phyloP scores from a whole-genome alignment of 73 alveolate genomes.

The Paramecium caudatum region DNA sequence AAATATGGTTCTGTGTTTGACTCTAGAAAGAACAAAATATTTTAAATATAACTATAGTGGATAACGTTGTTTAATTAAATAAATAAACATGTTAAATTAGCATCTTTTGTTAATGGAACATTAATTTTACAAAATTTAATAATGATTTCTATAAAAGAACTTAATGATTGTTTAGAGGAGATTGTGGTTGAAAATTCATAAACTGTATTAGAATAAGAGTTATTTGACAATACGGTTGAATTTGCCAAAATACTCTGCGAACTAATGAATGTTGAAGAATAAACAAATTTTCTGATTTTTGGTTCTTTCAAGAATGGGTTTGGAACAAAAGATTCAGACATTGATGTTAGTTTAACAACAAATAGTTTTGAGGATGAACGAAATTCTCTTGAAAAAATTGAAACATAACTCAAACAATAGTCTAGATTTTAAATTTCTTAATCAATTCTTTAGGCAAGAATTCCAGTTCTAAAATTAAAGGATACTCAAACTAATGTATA shows the following conservation, averaged over 20 bases:
- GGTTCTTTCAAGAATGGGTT: slow-evolving; percentile 51
- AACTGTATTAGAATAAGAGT: too few relatives aligned
- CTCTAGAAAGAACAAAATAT: too few relatives aligned
- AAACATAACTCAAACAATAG: neutral
- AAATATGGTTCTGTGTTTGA: too few relatives aligned
- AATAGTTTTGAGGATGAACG: neutral
- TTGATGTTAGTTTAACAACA: slow-evolving; percentile 27
- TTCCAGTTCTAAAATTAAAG: neutral
- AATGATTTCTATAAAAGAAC: too few relatives aligned
- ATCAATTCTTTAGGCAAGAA: neutral
- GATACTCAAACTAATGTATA: neutral
- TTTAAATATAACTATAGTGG: too few relatives aligned
- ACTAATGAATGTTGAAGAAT: neutral
- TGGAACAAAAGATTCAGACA: neutral
- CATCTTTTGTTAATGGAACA: too few relatives aligned
- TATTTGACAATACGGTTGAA: neutral
- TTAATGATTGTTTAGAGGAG: too few relatives aligned
- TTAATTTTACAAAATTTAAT: too few relatives aligned
- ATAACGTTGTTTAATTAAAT: too few relatives aligned
- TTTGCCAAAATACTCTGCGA: neutral
- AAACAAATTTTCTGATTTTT: neutral
- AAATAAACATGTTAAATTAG: too few relatives aligned
- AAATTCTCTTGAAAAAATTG: neutral
- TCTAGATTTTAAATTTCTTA: neutral
- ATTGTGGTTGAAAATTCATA: too few relatives aligned